phyloP scores from a whole-genome alignment of 805 yeast genomes.

The Candida loeiensis region DNA sequence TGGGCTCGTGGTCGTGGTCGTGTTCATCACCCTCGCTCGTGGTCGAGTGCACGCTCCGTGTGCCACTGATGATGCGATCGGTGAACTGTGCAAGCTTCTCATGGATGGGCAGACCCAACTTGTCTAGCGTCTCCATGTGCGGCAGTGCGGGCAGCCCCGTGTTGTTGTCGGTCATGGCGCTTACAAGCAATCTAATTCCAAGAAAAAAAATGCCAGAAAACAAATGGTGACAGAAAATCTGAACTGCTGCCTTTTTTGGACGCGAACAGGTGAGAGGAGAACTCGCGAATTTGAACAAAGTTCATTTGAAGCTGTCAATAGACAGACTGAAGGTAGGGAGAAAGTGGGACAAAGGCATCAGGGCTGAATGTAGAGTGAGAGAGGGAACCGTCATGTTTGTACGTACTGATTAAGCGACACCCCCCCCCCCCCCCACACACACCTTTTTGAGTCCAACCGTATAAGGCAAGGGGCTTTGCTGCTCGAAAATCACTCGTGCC shows the following conservation, averaged over 20 bases:
- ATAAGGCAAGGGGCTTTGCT: too few relatives aligned
- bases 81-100: conserved; percentile 13
- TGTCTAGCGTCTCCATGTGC: conserved; percentile 2
- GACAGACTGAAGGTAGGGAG: too few relatives aligned
- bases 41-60: conserved; percentile 5
- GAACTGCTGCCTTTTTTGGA: background rate
- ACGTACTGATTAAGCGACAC: too few relatives aligned
- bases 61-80: conserved; percentile 10
- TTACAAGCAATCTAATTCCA: conserved; percentile 1
- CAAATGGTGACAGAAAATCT: conserved; percentile 2
- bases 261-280: background rate
- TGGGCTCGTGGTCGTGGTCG: conserved; percentile 3
- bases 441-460: too few relatives aligned
- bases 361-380: too few relatives aligned
- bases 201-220: background rate
- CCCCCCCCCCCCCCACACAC: too few relatives aligned
- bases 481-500: too few relatives aligned
- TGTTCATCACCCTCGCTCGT: conserved; percentile 1
- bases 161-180: conserved; percentile 3
- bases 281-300: background rate
- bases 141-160: conserved; percentile 2
- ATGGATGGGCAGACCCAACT: conserved; percentile 14
- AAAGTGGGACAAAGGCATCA: too few relatives aligned
- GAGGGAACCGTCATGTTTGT: too few relatives aligned
- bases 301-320: too few relatives aligned